Base-by-base conservation (phyloP, 257 asterid genomes). In the Buddleja alternifolia region DNA sequence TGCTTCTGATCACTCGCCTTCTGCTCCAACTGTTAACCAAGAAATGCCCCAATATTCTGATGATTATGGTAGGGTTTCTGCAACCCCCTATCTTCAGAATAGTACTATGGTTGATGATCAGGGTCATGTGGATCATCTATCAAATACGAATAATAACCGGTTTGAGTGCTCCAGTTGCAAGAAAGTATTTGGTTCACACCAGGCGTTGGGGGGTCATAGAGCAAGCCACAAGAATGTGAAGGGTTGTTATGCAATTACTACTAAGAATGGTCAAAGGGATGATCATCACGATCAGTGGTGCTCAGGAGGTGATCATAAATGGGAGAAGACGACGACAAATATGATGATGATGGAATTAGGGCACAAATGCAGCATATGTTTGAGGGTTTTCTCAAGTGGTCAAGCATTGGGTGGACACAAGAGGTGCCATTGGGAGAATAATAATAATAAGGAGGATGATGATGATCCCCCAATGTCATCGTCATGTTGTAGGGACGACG, bases 211-310 rank as follows among this genome's bases (percentile, higher is more conserved):
- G 39, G 96, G 98, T 6, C 96, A 89, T 34, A 73, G 97, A 45
- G 95, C 95, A 5, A 92, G 85, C 72, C 97, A 89, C 80, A 89
- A 87, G 80, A 92, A 92, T n/a, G 94, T 87, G 7, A 92, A 84
- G 75, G 96, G 96, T 0, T 92, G 98, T 45, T 92, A 71, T 56
- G 96, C 96, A 42, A 85, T 77, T 54, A 82, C 78, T 14, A 83
- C 78, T 14, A 90, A 56, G 84, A 76, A 53, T 67, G 90, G 63
- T 8, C 81, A 72, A 9, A 7, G 23, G 9, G 51, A 46, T 9
- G 46, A 37, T 16, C 21, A 58, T 17, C 25, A 29, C 10, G 32
- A 15, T 40, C n/a, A n/a, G 0, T 61, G 70, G 0, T 42, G 72
- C 14, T 58, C n/a, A n/a, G n/a, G n/a, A n/a, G n/a, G n/a, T n/a